Evolutionary conservation across 108 stramenopile genomes (phyloP), one percentile per base, ranked within the genome.

Genomic region (Nannochloropsis salina): DNA sequence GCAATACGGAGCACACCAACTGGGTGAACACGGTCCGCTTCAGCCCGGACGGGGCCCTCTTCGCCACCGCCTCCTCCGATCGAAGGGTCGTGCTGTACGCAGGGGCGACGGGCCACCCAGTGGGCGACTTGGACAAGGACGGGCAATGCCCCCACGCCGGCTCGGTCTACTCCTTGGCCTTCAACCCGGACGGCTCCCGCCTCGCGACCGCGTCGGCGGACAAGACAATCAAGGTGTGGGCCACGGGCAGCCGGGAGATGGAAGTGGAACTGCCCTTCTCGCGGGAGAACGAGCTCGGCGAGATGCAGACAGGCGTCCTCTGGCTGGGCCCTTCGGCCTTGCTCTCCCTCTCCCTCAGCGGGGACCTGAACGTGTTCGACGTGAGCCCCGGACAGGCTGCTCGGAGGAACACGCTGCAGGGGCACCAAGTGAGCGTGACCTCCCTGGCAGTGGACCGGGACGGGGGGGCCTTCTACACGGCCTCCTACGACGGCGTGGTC

Each of bases 131-230:
- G 15, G 84, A 44, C 42, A 42, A 22, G 21, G 89, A 74, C 20
- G 85, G 89, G 45, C 61, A 0, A 15, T 81, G 85, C 85, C 9
- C 80, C 40, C 95, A 95, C 87, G 81, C 86, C 21, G 95, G 94
- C 43, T 93, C 93, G 83, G 95, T 98, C 83, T 98, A 95, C 90
- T 90, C 93, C 15, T 94, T 95, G 86, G 92, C 94, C 6, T 97
- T 95, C 93, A 91, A 89, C 86, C 84, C 92, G 15, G 93, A 92
- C 84, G 93, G 94, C n/a, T 90, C 91, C 9, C 85, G 90, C 80
- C 44, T 98, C 5, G 88, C 95, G 22, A 98, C 98, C 2, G 92
- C 95, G 43, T 93, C 94, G 2, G 96, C 97, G 11, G 97, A 98
- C 91, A 97, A 97, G 42, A 96, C 94, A 42, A 93, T 92, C 83